Conservation (phyloP, 345 rosid species). For the Adansonia digitata region DNA sequence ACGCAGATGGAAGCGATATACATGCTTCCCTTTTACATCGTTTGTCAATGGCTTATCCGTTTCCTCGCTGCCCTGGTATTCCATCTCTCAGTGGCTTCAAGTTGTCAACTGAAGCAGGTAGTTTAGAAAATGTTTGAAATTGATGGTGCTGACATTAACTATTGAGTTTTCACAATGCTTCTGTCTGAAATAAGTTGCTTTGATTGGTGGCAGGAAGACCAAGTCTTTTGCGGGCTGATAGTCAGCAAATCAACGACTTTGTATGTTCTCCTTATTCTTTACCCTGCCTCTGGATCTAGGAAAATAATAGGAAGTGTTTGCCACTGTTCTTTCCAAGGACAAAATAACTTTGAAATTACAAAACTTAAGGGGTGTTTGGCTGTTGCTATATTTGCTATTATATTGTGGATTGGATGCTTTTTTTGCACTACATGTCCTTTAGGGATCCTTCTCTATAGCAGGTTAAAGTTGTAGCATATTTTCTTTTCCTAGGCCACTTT, state of each 20-base stretch:
- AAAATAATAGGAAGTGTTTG: not conserved
- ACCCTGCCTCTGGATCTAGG: conserved; percentile 1
- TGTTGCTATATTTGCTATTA: not conserved
- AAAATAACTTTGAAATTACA: not conserved
- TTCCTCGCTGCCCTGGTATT: conserved; percentile 29
- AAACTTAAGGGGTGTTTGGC: not conserved
- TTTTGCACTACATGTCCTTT: too few relatives aligned
- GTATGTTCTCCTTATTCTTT: conserved; percentile 52
- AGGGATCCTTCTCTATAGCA: too few relatives aligned
- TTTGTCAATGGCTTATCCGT: conserved; percentile 51
- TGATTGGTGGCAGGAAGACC: conserved; percentile 43
- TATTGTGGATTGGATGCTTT: not conserved
- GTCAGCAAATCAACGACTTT: conserved; percentile 36
- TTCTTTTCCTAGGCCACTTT: not conserved
- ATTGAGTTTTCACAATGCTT: conserved; percentile 10
- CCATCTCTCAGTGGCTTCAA: conserved; percentile 49
- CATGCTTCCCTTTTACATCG: conserved; percentile 48
- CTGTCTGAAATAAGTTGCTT: conserved; percentile 12
- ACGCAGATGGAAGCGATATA: conserved; percentile 33
- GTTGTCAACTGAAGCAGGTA: conserved; percentile 47
- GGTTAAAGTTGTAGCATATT: not conserved
- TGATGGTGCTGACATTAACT: not conserved
- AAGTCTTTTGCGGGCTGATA: conserved; percentile 35
- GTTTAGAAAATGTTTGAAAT: not conserved
- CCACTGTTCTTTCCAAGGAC: not conserved